phyloP scores from a whole-genome alignment of 306 rosid genomes.

The Quercus suber region DNA sequence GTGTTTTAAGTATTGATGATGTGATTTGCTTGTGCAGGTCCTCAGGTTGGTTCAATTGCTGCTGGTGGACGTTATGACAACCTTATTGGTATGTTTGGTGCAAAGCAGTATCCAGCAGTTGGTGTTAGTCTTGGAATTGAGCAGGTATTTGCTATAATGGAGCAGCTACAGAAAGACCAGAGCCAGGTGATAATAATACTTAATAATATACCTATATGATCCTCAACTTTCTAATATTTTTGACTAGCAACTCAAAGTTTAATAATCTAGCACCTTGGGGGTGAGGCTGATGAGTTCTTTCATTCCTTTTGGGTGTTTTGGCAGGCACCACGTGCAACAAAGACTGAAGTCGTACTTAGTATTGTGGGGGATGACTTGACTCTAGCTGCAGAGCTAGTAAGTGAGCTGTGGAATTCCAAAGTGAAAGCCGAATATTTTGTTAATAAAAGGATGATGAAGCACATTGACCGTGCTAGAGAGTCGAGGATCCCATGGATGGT shows the following conservation, averaged over 20 bases:
- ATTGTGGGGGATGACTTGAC: conserved; percentile 63
- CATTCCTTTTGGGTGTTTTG: neutral
- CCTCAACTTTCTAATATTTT: too few species aligned
- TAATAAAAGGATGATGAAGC: conserved; percentile 58
- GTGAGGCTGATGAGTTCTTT: neutral
- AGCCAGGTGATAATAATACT: conserved; percentile 58
- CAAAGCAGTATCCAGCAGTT: conserved; percentile 85
- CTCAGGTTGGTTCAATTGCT: conserved; percentile 90
- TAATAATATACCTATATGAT: neutral
- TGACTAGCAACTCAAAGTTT: too few species aligned
- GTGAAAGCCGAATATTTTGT: conserved; percentile 65
- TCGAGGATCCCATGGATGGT: conserved; percentile 88
- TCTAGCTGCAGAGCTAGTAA: conserved; percentile 64
- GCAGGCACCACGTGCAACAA: conserved; percentile 72
- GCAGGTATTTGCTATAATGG: conserved; percentile 90
- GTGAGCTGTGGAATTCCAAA: conserved; percentile 69
- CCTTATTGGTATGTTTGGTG: conserved; percentile 89
- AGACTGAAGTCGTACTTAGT: conserved; percentile 84
- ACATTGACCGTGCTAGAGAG: conserved; percentile 69
- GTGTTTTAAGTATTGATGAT: too few species aligned
- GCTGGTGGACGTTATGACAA: conserved; percentile 94
- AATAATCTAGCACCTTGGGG: too few species aligned
- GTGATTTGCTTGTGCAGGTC: neutral
- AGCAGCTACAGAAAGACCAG: conserved; percentile 62
- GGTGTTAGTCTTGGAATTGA: conserved; percentile 98